A percentile compares a stretch with the other conserved stretches of the same genome.
Conservation (phyloP, 192 early-diverging fungal species). For the Haplosporangium gracile region DNA sequence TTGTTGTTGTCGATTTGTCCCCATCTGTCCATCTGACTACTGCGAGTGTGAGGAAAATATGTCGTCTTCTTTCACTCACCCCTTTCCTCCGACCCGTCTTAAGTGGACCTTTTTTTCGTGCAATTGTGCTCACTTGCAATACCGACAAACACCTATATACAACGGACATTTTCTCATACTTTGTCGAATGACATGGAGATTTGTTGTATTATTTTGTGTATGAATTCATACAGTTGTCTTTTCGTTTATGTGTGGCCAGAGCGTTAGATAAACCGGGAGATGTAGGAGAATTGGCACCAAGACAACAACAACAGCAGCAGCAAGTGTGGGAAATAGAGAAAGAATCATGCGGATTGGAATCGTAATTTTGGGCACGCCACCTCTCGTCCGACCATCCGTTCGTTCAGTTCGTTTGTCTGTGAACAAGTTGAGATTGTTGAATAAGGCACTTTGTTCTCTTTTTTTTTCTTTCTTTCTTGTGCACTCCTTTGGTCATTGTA, state of each 20-base stretch:
- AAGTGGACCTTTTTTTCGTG: not conserved
- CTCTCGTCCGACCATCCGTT: not conserved
- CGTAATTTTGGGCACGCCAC: constrained; percentile 1
- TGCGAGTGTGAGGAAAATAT: not conserved
- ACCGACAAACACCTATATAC: not conserved
- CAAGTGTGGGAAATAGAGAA: constrained; percentile 4
- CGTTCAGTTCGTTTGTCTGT: not conserved
- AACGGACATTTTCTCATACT: not conserved
- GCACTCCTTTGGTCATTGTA: not conserved
- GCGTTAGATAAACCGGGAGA: not conserved
- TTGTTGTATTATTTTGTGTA: not conserved
- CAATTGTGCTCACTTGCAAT: not conserved
- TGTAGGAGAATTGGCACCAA: not conserved
- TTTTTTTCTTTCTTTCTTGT: not conserved
- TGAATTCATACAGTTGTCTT: not conserved
- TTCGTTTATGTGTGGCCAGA: not conserved
- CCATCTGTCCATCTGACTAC: not conserved
- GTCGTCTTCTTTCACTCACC: constrained; percentile 2
- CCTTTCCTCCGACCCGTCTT: no score
- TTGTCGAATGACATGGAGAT: not conserved
- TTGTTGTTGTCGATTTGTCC: not conserved
- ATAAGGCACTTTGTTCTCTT: not conserved
- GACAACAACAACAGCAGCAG: not conserved
- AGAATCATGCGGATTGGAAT: constrained; percentile 14
- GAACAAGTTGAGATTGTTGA: not conserved